A percentile compares a stretch with the other conserved stretches of the same genome.
Conservation (phyloP, 257 asterid genomes). For the Solanum tarapatanum region DNA sequence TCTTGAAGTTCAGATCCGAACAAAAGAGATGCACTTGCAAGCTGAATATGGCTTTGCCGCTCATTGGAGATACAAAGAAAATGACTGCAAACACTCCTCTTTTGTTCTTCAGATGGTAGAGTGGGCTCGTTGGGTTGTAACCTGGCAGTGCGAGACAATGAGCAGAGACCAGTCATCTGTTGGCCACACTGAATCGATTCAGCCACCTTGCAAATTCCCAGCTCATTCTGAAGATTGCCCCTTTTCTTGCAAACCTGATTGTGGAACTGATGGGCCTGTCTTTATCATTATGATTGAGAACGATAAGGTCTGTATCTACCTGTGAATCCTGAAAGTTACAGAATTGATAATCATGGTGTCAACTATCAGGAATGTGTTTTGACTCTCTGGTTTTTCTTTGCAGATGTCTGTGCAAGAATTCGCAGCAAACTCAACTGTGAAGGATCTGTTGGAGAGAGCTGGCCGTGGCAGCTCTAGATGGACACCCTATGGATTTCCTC, state of each 20-base stretch:
- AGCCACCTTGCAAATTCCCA: conserved; percentile 78
- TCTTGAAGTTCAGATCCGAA: conserved; percentile 88
- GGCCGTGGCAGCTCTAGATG: conserved; percentile 62
- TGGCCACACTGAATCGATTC: conserved; percentile 30
- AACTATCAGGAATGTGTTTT: neutral
- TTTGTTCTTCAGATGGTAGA: conserved; percentile 94
- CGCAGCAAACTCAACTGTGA: conserved; percentile 57
- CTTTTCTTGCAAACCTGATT: conserved; percentile 60
- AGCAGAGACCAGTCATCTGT: conserved; percentile 42
- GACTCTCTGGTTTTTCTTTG: neutral
- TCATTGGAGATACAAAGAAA: conserved; percentile 98
- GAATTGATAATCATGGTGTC: neutral
- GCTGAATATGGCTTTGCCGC: conserved; percentile 98
- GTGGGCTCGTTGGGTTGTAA: conserved; percentile 98
- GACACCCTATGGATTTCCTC: conserved; percentile 48
- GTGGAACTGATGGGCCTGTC: conserved; percentile 69
- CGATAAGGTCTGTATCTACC: conserved; percentile 52
- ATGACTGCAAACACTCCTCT: conserved; percentile 63
- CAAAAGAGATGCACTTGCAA: conserved; percentile 95
- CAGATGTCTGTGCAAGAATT: conserved; percentile 99
- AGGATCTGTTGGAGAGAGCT: conserved; percentile 53
- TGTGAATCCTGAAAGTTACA: neutral
- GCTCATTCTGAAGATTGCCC: conserved; percentile 70
- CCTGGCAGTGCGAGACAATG: conserved; percentile 94
- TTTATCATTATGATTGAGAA: conserved; percentile 76